Percentiles rank a stretch among this genome's conserved stretches.
phyloP scores from a whole-genome alignment of 345 rosid species.

The Euphorbia tirucalli region DNA sequence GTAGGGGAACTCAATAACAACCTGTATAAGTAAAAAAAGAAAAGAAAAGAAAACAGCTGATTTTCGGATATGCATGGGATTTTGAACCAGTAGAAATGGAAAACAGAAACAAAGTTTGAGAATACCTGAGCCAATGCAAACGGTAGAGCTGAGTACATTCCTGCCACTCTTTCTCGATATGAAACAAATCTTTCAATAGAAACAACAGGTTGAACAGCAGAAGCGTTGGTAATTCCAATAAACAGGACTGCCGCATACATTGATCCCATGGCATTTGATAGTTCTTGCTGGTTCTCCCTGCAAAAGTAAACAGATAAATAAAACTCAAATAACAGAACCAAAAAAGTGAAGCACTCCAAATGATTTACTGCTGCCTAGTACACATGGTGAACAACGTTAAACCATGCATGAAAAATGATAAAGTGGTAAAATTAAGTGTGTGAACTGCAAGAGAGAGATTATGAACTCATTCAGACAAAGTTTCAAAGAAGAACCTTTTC shows the following conservation, averaged over 20 bases:
- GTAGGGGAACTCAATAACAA: conserved; percentile 88
- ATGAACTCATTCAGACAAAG: conserved; percentile 1
- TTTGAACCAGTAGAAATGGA: neutral
- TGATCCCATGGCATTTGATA: conserved; percentile 94
- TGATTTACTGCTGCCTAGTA: neutral
- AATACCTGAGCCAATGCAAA: conserved; percentile 96
- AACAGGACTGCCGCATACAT: conserved; percentile 87
- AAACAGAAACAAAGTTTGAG: neutral
- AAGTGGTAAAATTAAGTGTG: neutral
- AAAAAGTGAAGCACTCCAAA: neutral
- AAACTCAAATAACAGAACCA: neutral
- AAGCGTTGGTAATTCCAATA: conserved; percentile 85
- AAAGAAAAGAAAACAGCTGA: conserved; percentile 1
- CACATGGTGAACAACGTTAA: neutral
- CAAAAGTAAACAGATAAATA: conserved; percentile 4
- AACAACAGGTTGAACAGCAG: conserved; percentile 96
- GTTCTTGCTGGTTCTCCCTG: conserved; percentile 81
- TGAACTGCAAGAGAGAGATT: neutral
- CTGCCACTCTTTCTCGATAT: conserved; percentile 91
- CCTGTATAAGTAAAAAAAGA: conserved; percentile 52
- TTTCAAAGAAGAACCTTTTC: conserved; percentile 72
- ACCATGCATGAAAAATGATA: neutral
- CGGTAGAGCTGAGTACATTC: conserved; percentile 91
- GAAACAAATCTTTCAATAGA: conserved; percentile 93
- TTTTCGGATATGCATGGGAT: neutral